Percentiles rank a stretch among this genome's conserved stretches.
phyloP scores from a whole-genome alignment of 768 basidiomycete species.

The Leucogyrophana mollusca region DNA sequence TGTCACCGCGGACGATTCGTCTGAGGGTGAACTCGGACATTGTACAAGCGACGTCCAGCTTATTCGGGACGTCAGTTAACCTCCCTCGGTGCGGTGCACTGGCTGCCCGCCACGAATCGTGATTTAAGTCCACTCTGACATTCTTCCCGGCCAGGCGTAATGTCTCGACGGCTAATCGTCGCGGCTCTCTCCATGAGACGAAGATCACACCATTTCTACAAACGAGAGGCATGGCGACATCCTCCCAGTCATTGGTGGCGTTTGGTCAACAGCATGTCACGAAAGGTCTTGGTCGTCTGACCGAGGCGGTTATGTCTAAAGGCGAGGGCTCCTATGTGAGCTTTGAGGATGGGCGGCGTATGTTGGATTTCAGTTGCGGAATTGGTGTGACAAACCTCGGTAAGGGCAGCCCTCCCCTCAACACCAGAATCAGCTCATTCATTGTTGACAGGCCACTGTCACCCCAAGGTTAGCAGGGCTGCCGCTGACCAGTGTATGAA shows the following conservation, averaged over 20 bases:
- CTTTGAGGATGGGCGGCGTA: constrained; percentile 67
- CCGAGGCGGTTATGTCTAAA: constrained; percentile 59
- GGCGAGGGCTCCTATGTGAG: constrained; percentile 73
- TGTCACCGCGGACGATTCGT: constrained; percentile 1
- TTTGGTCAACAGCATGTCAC: constrained; percentile 47
- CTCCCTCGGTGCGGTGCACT: not conserved
- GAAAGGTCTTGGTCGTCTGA: constrained; percentile 39
- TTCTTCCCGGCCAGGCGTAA: not conserved
- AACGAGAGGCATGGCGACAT: constrained; percentile 19
- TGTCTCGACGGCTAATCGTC: no score
- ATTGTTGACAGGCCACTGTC: constrained; percentile 67
- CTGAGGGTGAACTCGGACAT: not conserved
- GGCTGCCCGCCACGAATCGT: not conserved
- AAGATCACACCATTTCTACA: not conserved
- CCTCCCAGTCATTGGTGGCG: constrained; percentile 20
- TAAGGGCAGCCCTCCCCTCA: constrained; percentile 25
- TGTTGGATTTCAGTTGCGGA: constrained; percentile 86
- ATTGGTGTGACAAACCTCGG: constrained; percentile 88
- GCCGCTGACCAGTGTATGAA: constrained; percentile 87
- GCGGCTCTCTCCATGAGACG: no score
- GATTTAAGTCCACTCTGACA: not conserved
- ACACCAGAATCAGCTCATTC: not conserved
- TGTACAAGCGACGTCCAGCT: not conserved
- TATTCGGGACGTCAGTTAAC: not conserved
- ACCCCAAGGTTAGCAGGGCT: constrained; percentile 82